Evolutionary conservation across 306 rosid genomes (phyloP), one percentile per base, ranked within the genome.

Genomic region (Senna siamea): DNA sequence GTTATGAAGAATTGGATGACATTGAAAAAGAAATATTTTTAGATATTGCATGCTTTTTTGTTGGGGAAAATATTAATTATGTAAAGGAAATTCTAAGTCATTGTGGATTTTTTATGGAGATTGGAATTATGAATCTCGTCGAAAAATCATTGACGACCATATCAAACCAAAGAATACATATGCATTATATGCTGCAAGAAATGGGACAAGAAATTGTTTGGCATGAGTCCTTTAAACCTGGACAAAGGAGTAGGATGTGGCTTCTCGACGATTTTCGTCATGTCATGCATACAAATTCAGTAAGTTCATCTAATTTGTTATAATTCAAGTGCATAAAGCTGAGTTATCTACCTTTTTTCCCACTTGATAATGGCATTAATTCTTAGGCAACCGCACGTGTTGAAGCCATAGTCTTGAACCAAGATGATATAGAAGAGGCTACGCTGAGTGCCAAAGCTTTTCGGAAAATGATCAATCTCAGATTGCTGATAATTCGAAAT

Each of bases 231-330:
- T 41, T 40, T 0, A 9, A 8, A 3, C 76, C 73, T 9, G 67
- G 72, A 74, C 59, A 5, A 0, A 52, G 83, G 76, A 74, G 76
- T 60, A 74, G 83, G 35, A 15, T 80, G 60, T 80, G 84, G 76
- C 61, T 28, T 44, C 30, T 40, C 14, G 17, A 43, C 1, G 61
- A 74, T 50, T 51, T 79, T 5, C 47, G 1, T 6, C n/a, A 19
- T 6, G 72, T 51, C 12, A 18, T 50, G 38, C 43, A 2, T 17
- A 8, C 38, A 22, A 12, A 56, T 57, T 46, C 14, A 41, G 82
- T 78, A 72, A 54, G 56, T 51, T 51, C 4, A 26, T 26, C 30
- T 26, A 26, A 26, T 26, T 26, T 26, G 30, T 26, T 26, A 26
- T 26, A 26, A 26, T 26, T 1, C 30, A 26, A 26, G 1, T 3